Evolutionary conservation across 257 asterid species (phyloP).

Genomic region (Ballota nigra): DNA sequence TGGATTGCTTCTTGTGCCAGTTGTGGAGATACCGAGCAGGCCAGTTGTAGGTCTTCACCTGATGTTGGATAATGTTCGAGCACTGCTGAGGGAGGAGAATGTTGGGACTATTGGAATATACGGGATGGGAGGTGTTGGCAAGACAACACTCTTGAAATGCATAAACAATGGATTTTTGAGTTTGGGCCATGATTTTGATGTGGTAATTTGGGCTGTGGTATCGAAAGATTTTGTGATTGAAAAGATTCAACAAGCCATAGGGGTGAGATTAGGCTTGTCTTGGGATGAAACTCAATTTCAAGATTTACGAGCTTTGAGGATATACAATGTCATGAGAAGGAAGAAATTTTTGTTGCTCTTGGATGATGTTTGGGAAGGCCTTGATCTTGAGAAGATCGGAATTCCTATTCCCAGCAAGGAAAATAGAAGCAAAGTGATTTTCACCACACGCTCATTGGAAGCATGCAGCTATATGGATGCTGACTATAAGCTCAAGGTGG

Average conservation of each 20-base stretch:
- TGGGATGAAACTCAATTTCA: constrained; percentile 44
- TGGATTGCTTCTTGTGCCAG: constrained; percentile 47
- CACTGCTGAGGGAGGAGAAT: constrained; percentile 28
- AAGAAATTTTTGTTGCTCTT: constrained; percentile 40
- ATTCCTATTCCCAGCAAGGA: constrained; percentile 35
- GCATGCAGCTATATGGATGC: constrained; percentile 52
- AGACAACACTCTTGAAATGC: constrained; percentile 40
- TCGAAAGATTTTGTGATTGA: constrained; percentile 40
- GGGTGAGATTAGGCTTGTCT: constrained; percentile 43
- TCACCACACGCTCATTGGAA: constrained; percentile 43
- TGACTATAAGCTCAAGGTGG: constrained; percentile 40
- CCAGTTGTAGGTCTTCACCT: constrained; percentile 40
- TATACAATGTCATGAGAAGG: constrained; percentile 39
- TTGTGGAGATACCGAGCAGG: constrained; percentile 45
- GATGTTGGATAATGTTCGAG: constrained; percentile 32
- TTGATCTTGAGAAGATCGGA: constrained; percentile 46
- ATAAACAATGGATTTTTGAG: constrained; percentile 40
- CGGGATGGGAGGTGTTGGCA: constrained; percentile 47
- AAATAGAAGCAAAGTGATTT: constrained; percentile 41
- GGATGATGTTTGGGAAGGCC: constrained; percentile 54
- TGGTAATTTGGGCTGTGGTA: constrained; percentile 46
- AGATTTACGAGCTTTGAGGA: constrained; percentile 37
- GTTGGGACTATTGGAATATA: constrained; percentile 33
- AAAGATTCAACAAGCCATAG: constrained; percentile 49
- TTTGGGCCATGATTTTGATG: constrained; percentile 36